Base-by-base conservation (phyloP, 2,329 filamentous ascomycete genomes). In the Cytospora schulzeri region DNA sequence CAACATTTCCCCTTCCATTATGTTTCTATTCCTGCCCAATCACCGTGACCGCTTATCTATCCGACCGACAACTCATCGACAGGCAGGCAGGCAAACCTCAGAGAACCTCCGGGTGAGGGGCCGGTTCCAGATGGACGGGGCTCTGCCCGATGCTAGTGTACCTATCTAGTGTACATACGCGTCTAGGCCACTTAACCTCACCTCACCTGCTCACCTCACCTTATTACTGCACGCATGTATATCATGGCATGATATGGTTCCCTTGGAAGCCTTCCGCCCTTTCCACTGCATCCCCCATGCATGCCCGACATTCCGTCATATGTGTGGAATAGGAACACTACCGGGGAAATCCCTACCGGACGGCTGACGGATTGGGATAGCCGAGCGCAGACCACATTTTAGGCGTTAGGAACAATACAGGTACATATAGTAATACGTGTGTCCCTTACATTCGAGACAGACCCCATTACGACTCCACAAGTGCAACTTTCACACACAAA, bases 371-470 rank as follows among this genome's bases (percentile, higher is more conserved):
- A 45, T 45, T 15, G n/a, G 12, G 22, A 22, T n/a, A 48, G 45
- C 45, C 45, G n/a, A n/a, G 7, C 38, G 19, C 38, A n/a, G 38
- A 17, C 38, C 38, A 45, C 38, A n/a, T 45, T n/a, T 45, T 45
- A n/a, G 38, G 38, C 38, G 17, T 45, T n/a, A 45, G 38, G 19
- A 45, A n/a, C 15, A 15, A 35, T 35, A 14, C 9, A 15, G 3
- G 33, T 35, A 35, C 33, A 19, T 35, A 38, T n/a, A 9, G 38
- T 14, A 48, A 48, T 48, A 48, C 45, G 45, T 48, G 45, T 48
- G 45, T 48, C 45, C 45, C 45, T 48, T 48, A 48, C 45, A 48
- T 48, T 48, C 45, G 45, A 48, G n/a, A 48, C 45, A 24, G n/a
- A 24, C 45, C 22, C 38, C 41, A n/a, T 48, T n/a, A n/a, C 45